Conservation (phyloP, 805 yeast species). For the Candida chilensis region DNA sequence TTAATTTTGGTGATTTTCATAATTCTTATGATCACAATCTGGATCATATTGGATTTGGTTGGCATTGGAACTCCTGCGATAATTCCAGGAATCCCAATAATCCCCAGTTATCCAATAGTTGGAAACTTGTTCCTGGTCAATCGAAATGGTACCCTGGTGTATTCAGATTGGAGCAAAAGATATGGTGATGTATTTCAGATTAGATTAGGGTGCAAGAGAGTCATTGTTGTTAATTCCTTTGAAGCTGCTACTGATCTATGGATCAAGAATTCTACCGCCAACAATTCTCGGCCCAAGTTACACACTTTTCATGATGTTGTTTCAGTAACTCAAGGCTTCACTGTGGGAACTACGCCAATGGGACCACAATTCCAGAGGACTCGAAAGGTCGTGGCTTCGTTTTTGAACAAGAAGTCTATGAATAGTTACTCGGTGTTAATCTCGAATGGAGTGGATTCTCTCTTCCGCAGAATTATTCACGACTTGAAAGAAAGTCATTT, state of each 20-base stretch:
- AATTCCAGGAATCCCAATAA: constrained; percentile 27
- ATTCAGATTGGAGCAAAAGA: constrained; percentile 30
- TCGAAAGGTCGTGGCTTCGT: constrained; percentile 37
- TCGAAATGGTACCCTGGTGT: constrained; percentile 40
- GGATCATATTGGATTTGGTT: constrained; percentile 5
- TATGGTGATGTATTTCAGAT: constrained; percentile 51
- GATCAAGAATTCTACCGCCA: constrained; percentile 38
- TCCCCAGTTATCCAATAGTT: constrained; percentile 40
- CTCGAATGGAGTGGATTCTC: no score
- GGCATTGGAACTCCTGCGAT: constrained; percentile 11
- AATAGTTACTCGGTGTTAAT: no score
- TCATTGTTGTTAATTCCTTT: constrained; percentile 61
- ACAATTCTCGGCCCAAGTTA: constrained; percentile 58
- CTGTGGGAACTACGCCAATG: constrained; percentile 59
- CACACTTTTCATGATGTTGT: constrained; percentile 62
- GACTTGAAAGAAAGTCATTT: constrained; percentile 6
- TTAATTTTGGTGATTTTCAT: no score
- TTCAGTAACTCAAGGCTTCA: constrained; percentile 44
- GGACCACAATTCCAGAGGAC: constrained; percentile 35
- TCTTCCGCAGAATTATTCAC: constrained; percentile 5
- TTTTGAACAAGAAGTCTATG: constrained; percentile 28
- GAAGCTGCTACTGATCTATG: constrained; percentile 45
- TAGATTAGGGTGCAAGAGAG: constrained; percentile 44
- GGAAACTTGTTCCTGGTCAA: constrained; percentile 39
- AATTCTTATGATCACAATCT: no score